These are phyloP conservation scores for Kwoniella europaea DNA, from an alignment of 768 basidiomycete species.

Conservation along the genomic window DNA sequence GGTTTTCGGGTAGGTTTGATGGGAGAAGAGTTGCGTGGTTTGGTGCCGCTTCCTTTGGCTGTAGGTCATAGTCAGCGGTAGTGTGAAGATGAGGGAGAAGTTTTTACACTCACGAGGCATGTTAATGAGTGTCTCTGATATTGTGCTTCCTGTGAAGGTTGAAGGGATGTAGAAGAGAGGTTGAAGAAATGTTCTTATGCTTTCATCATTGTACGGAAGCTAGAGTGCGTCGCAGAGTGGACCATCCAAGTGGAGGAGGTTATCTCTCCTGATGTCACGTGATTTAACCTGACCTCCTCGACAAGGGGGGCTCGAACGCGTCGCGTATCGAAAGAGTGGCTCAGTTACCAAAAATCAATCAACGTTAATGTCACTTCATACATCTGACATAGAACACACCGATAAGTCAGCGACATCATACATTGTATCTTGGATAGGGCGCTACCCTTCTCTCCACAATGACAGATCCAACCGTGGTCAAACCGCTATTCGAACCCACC, in stretches of 20 bases:
- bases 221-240: background rate
- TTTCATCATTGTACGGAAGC: background rate
- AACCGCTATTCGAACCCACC: slow-evolving; percentile 35
- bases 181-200: background rate
- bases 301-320: slow-evolving; percentile 6
- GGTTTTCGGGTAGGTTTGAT: background rate
- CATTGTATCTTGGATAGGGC: too few relatives aligned
- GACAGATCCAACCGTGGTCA: slow-evolving; percentile 6
- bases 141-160: too few relatives aligned
- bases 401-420: too few relatives aligned
- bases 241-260: slow-evolving; percentile 8
- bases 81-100: background rate
- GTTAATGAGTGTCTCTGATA: too few relatives aligned
- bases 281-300: background rate
- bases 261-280: background rate
- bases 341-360: slow-evolving; percentile 1
- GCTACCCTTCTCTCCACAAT: background rate
- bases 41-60: slow-evolving; percentile 5
- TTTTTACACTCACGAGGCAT: background rate
- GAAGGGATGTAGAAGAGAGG: too few relatives aligned
- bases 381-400: background rate
- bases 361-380: slow-evolving; percentile 22
- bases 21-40: slow-evolving; percentile 5
- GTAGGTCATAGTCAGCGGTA: background rate
- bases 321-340: background rate